Evolutionary conservation across 306 rosid genomes (phyloP).

Genomic region (Inga laurina): DNA sequence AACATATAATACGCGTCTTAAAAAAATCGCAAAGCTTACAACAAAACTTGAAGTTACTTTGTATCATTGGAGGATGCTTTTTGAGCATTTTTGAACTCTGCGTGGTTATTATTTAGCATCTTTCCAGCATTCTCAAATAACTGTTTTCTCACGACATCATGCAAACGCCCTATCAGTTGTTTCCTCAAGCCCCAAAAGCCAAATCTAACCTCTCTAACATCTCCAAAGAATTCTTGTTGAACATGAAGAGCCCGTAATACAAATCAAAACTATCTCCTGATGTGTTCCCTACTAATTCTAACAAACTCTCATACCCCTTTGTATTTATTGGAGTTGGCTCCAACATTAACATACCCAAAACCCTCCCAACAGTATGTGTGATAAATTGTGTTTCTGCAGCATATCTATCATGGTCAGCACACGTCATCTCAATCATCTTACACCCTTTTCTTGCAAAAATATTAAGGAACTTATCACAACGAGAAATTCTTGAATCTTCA

Average conservation of each 20-base stretch:
- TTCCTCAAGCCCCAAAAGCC: background rate
- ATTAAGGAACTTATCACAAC: background rate
- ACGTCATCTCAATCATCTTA: background rate
- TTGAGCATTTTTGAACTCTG: background rate
- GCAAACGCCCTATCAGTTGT: background rate
- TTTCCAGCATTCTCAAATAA: slow-evolving; percentile 4
- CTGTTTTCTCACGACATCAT: background rate
- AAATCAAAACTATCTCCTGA: slow-evolving; percentile 3
- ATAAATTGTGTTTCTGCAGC: background rate
- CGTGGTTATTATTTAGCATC: background rate
- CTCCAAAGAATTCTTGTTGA: slow-evolving; percentile 3
- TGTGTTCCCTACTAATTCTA: background rate
- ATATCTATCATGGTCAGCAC: background rate
- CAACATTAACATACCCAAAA: background rate
- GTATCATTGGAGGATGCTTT: background rate
- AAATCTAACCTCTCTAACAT: slow-evolving; percentile 4
- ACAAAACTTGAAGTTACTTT: background rate
- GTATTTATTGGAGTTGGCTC: background rate
- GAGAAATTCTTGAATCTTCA: slow-evolving; percentile 1
- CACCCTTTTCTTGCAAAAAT: background rate
- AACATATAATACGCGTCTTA: background rate
- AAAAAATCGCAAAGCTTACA: background rate
- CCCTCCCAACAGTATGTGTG: background rate
- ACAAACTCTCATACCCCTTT: background rate
- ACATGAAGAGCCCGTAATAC: background rate